phyloP scores from a whole-genome alignment of 352 stramenopile genomes.

The Blastocystis sp. region DNA sequence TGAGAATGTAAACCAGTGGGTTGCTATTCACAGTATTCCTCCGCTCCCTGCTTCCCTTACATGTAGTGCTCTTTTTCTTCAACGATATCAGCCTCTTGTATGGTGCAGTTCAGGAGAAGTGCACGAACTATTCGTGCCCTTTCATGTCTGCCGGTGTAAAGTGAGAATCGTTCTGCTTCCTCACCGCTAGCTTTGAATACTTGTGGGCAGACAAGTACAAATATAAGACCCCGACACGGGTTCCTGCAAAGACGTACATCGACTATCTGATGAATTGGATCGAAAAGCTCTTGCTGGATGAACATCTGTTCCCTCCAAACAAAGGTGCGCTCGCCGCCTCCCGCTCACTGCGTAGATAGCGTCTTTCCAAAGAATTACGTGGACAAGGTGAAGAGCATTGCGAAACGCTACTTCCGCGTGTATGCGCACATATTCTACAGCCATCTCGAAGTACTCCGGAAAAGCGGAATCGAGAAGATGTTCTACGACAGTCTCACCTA shows the following conservation, averaged over 20 bases:
- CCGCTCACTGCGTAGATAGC: background rate
- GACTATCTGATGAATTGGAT: constrained; percentile 38
- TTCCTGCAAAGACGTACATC: constrained; percentile 52
- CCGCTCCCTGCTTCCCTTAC: background rate
- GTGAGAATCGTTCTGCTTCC: background rate
- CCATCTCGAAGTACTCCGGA: background rate
- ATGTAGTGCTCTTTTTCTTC: constrained; percentile 35
- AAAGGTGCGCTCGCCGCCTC: background rate
- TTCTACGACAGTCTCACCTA: constrained; percentile 46
- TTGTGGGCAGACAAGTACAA: constrained; percentile 22
- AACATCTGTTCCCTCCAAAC: constrained; percentile 2
- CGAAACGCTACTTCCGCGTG: constrained; percentile 20
- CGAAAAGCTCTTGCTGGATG: background rate
- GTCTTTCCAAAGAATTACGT: constrained; percentile 2
- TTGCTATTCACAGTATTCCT: constrained; percentile 17
- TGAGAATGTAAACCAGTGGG: constrained; percentile 54
- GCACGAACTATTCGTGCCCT: constrained; percentile 55
- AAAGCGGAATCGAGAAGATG: background rate
- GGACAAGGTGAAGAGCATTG: constrained; percentile 5
- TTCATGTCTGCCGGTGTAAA: constrained; percentile 28
- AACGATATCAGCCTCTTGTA: constrained; percentile 61
- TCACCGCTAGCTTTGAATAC: constrained; percentile 46
- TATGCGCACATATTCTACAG: constrained; percentile 54
- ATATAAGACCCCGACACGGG: constrained; percentile 24
- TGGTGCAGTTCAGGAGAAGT: constrained; percentile 45